Evolutionary conservation across 2,329 filamentous ascomycete species (phyloP), one percentile per base, ranked within the genome.

Genomic region (Claviceps africana): DNA sequence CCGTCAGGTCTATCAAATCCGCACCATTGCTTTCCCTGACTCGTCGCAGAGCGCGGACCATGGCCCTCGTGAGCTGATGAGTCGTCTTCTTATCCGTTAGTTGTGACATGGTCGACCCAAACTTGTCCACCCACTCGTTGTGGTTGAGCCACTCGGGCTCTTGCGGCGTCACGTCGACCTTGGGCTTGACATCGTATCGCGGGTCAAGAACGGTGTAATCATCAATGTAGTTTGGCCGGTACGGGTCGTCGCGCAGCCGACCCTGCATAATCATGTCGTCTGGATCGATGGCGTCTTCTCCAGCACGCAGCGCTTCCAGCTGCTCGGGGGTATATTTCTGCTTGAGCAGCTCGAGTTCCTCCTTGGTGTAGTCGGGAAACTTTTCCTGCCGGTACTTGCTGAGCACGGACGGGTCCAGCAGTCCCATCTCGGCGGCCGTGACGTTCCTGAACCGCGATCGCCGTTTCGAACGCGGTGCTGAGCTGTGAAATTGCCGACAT

Each of bases 151-250:
- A 77, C 56, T 77, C 70, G 45, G 64, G 62, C 55, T 82, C 74
- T 49, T 73, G 71, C 51, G 79, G 61, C 73, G 75, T 61, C 65
- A 69, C 64, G 69, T 66, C 47, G 67, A 62, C 70, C 53, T 69
- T 74, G 59, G 70, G 77, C 65, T 72, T 80, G 64, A 83, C 78
- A 71, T 97, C 91, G 55, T 93, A 78, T 48, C 87, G 75, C 51
- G 88, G 87, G 62, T 88, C 80, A 56, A 91, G 77, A 53, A 78
- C 77, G 54, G 85, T 80, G 62, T 95, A 85, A 67, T 95, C 88
- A 65, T 96, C 89, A 52, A 91, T 70, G 67, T 95, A 93, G 55
- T 79, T 74, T 48, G 90, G 72, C 51, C 75, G 74, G 73, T 87
- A 86, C 9, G 82, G 77, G 64, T 95, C 89, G 51, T 72, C 76